A percentile compares a stretch with the other conserved stretches of the same genome.
Evolutionary conservation across 306 rosid species (phyloP).

Genomic region (Begonia loranthoides): DNA sequence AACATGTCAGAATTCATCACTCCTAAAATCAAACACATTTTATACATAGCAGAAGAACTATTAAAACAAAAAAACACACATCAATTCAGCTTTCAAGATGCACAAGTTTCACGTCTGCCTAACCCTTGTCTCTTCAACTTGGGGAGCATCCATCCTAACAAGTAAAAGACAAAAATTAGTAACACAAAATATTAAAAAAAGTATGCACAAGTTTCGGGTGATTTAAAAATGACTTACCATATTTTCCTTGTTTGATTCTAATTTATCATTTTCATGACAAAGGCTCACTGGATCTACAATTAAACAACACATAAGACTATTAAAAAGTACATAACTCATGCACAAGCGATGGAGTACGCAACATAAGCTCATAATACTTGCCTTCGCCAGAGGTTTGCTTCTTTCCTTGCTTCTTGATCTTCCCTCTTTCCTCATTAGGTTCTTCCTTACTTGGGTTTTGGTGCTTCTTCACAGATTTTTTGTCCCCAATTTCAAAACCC

Average conservation of each 20-base stretch:
- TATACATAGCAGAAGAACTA: too few species aligned
- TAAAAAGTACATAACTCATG: not conserved
- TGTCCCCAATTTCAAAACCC: constrained; percentile 20
- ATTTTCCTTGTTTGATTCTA: constrained; percentile 17
- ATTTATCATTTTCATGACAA: constrained; percentile 2
- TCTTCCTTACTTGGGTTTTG: constrained; percentile 41
- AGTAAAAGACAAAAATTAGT: too few species aligned
- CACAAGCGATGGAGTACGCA: not conserved
- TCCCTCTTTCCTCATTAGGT: constrained; percentile 24
- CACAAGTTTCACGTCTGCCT: too few species aligned
- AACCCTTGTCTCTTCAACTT: too few species aligned
- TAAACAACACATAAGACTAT: not conserved
- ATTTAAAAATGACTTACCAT: constrained; percentile 1
- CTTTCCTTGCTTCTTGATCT: constrained; percentile 28
- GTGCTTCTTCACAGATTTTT: constrained; percentile 28
- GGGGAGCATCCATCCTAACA: too few species aligned
- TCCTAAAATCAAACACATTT: too few species aligned
- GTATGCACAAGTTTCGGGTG: too few species aligned
- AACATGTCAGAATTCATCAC: too few species aligned
- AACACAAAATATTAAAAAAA: too few species aligned
- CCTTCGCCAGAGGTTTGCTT: constrained; percentile 33
- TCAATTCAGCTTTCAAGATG: too few species aligned
- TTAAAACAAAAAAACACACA: too few species aligned
- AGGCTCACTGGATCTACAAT: constrained; percentile 3
- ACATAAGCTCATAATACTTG: constrained; percentile 2